Evolutionary conservation across 306 rosid species (phyloP).

Genomic region (Quercus parvula): DNA sequence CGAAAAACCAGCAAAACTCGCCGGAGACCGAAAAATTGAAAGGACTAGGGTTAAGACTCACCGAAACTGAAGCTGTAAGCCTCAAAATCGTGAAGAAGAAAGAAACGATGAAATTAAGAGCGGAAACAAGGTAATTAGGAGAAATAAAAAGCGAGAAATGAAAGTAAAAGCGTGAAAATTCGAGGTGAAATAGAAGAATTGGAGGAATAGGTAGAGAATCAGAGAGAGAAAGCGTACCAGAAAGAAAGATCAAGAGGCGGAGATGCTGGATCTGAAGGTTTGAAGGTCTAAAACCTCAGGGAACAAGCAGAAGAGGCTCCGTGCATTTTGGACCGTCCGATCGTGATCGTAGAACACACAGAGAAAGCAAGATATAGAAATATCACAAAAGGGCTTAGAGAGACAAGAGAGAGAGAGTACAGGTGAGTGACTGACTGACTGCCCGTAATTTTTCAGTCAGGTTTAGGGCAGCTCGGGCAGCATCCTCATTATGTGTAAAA

Average conservation of each 20-base stretch:
- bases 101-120: not conserved
- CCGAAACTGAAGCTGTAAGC: not conserved
- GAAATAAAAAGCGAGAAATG: not conserved
- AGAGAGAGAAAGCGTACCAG: conserved; percentile 41
- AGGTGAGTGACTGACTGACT: conserved; percentile 36
- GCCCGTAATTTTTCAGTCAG: conserved; percentile 65
- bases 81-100: not conserved
- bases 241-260: conserved; percentile 46
- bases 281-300: conserved; percentile 42
- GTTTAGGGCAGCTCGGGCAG: conserved; percentile 68
- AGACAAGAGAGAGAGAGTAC: conserved; percentile 30
- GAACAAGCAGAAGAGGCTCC: conserved; percentile 37
- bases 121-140: not conserved
- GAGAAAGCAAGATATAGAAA: conserved; percentile 49
- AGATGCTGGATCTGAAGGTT: conserved; percentile 46
- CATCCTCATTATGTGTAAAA: not conserved
- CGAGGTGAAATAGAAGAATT: too few relatives aligned
- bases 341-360: conserved; percentile 52
- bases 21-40: not conserved
- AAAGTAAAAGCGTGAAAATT: not conserved
- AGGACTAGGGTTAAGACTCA: not conserved
- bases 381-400: conserved; percentile 36
- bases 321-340: conserved; percentile 66
- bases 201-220: not conserved
- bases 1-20: not conserved